Base-by-base conservation (phyloP, 371 early-diverging fungal genomes). In the Mucor velutinosus region DNA sequence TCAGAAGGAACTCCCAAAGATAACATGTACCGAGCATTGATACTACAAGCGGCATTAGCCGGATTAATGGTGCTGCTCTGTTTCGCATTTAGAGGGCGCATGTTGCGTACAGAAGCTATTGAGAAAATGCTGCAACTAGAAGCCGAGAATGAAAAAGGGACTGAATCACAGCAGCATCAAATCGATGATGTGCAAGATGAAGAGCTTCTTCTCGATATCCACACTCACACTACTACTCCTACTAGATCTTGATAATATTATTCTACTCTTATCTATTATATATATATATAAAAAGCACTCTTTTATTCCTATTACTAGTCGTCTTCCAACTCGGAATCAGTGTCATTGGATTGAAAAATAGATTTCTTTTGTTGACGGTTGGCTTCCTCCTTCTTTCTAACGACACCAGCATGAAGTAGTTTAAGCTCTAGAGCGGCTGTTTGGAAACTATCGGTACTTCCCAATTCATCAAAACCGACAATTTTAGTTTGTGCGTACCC, bases 381-480 rank as follows among this genome's bases (percentile, higher is more conserved):
- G 7, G 33, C 47, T 19, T 71, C 60, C 35, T 80, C 74, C 32
- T 73, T 73, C 43, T 69, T 76, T 58, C 67, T 73, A 8, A 71
- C 63, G 21, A 71, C 75, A 69, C 92, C 90, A 27, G 88, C 74
- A 66, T 86, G 84, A 25, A 77, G 75, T 56, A 96, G 78, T 37
- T 97, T 87, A 53, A 85, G 74, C 75, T 97, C 97, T 8, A 98
- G 79, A 41, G 83, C 63, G 7, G 87, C 77, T 3, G 96, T 97
- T 37, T 86, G 80, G 67, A 99, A 98, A 55, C 84, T 80, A 75
- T 97, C 97, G 6, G 87, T 88, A 71, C 92, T 93, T 15, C 97
- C 96, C 10, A 99, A 80, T 30, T 94, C 97, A 49, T 99, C 99
- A 85, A 99, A 99, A 0, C 99, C 98, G 67, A 97, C 85, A 35